Percentiles rank a stretch among this genome's conserved stretches.
Conservation (phyloP, 1,284 basidiomycete genomes). For the Trichosporon inkin region DNA sequence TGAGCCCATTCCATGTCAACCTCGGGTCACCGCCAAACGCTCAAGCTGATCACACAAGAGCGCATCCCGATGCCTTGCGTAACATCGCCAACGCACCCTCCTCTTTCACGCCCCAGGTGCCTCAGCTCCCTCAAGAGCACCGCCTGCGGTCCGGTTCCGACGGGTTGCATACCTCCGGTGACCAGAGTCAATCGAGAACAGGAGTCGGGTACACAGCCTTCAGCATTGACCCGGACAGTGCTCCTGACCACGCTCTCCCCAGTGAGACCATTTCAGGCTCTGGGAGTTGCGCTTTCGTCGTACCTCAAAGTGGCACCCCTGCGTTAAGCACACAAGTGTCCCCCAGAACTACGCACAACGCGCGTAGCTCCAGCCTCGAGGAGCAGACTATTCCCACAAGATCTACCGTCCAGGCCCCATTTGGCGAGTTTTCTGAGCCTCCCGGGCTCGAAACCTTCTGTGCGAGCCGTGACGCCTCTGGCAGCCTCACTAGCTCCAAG, state of each 20-base stretch:
- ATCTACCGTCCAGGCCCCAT: neutral
- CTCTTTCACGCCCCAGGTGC: constrained; percentile 2
- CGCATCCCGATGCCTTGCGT: neutral
- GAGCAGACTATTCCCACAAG: neutral
- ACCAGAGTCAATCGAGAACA: neutral
- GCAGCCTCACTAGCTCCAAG: too few species aligned
- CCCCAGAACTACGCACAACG: neutral
- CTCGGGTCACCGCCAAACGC: neutral
- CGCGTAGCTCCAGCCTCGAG: neutral
- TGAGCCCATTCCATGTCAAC: neutral
- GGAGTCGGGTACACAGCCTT: neutral
- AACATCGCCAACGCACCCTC: constrained; percentile 7
- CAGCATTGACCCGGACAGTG: neutral
- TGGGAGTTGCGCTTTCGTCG: neutral
- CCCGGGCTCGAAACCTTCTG: too few species aligned
- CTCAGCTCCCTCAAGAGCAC: neutral
- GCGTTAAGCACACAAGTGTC: neutral
- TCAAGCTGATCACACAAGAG: neutral
- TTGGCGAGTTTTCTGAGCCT: too few species aligned
- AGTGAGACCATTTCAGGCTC: neutral
- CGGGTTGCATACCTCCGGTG: neutral
- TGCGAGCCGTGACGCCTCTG: too few species aligned
- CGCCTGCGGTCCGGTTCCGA: neutral
- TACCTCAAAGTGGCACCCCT: constrained; percentile 5
- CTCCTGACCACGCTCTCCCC: neutral